phyloP scores from a whole-genome alignment of 352 stramenopile genomes.

The Aphanomyces invadans region DNA sequence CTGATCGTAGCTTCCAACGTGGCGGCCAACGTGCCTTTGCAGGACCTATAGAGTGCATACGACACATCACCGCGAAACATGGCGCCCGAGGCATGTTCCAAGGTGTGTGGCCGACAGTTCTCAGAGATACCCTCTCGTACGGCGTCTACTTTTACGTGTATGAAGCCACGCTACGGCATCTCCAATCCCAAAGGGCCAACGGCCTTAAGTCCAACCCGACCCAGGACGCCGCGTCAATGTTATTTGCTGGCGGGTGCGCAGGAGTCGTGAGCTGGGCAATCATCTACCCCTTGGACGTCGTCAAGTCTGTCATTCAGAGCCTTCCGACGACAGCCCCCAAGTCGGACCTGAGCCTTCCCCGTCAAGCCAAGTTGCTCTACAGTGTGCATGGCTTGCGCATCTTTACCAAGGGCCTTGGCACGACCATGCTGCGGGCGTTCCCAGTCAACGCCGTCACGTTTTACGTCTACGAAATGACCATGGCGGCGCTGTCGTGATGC shows the following conservation, averaged over 20 bases:
- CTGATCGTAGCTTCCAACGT: constrained; percentile 38
- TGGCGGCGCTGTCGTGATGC: constrained; percentile 50
- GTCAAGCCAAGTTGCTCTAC: constrained; percentile 62
- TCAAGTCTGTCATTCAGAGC: constrained; percentile 83
- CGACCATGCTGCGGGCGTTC: constrained; percentile 35
- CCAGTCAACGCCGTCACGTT: constrained; percentile 48
- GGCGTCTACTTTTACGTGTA: constrained; percentile 80
- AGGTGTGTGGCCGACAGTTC: constrained; percentile 64
- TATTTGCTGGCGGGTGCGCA: constrained; percentile 66
- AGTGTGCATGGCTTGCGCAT: constrained; percentile 51
- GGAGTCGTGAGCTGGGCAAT: constrained; percentile 76
- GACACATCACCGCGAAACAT: constrained; percentile 55
- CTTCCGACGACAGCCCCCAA: constrained; percentile 44
- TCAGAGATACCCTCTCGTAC: constrained; percentile 73
- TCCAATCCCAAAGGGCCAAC: constrained; percentile 28
- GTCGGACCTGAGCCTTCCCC: constrained; percentile 60
- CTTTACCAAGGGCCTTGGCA: constrained; percentile 71
- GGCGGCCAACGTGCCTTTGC: constrained; percentile 46
- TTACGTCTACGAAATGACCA: constrained; percentile 76
- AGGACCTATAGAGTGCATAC: constrained; percentile 64
- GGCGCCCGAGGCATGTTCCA: constrained; percentile 61
- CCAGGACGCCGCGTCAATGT: constrained; percentile 61
- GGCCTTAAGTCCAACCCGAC: constrained; percentile 11
- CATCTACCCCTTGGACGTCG: constrained; percentile 73
- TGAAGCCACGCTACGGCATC: constrained; percentile 64